A percentile compares a stretch with the other conserved stretches of the same genome.
Conservation (phyloP, 2,329 filamentous ascomycete species). For the Sporothrix brunneoviolacea region DNA sequence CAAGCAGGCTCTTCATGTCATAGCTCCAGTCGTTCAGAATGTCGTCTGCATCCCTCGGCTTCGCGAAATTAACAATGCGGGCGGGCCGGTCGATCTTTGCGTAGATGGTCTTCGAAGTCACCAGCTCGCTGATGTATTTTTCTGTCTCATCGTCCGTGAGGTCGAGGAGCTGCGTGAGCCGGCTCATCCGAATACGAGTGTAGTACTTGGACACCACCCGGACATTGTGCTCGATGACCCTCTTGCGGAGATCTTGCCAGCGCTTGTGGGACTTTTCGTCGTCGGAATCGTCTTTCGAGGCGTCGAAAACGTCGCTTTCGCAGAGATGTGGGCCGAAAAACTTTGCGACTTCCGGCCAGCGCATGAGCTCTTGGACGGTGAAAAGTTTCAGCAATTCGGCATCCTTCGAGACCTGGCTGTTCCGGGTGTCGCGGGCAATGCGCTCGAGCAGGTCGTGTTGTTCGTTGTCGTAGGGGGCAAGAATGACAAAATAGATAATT, state of each 20-base stretch:
- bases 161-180: slow-evolving; percentile 84
- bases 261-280: slow-evolving; percentile 78
- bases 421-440: slow-evolving; percentile 78
- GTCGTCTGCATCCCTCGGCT: slow-evolving; percentile 90
- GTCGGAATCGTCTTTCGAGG: slow-evolving; percentile 52
- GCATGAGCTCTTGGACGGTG: slow-evolving; percentile 93
- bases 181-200: slow-evolving; percentile 88
- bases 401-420: slow-evolving; percentile 69
- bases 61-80: slow-evolving; percentile 85
- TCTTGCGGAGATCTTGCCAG: slow-evolving; percentile 94
- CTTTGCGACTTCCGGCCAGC: slow-evolving; percentile 89
- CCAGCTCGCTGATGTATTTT: slow-evolving; percentile 96
- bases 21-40: slow-evolving; percentile 97
- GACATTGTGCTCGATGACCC: slow-evolving; percentile 98
- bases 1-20: slow-evolving; percentile 70
- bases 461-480: slow-evolving; percentile 96
- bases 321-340: slow-evolving; percentile 84
- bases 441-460: slow-evolving; percentile 95
- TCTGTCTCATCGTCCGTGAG: slow-evolving; percentile 93
- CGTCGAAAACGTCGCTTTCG: slow-evolving; percentile 83
- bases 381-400: slow-evolving; percentile 87
- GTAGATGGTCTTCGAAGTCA: slow-evolving; percentile 96
- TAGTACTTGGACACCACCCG: slow-evolving; percentile 98
- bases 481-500: slow-evolving; percentile 95
- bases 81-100: slow-evolving; percentile 96